Evolutionary conservation across 768 basidiomycete species (phyloP).

Genomic region (Leccinum pellstonianum): DNA sequence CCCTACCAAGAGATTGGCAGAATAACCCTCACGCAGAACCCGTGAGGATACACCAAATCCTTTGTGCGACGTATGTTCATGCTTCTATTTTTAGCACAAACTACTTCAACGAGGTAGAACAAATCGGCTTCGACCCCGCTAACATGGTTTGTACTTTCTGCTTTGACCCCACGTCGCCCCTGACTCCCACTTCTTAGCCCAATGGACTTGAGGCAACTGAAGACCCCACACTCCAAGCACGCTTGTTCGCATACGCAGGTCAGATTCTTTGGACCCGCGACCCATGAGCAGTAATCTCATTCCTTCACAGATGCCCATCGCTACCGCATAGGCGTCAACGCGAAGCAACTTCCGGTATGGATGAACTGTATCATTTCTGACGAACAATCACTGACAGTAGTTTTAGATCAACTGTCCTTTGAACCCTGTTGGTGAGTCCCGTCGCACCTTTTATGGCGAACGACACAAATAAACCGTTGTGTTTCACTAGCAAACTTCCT

Average conservation of each 20-base stretch:
- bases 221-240: conserved; percentile 58
- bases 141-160: conserved; percentile 38
- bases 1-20: conserved; percentile 37
- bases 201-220: conserved; percentile 47
- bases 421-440: conserved; percentile 35
- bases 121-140: conserved; percentile 41
- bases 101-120: too few species aligned
- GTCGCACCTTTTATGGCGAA: too few species aligned
- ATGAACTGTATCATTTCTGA: not conserved
- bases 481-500: conserved; percentile 36
- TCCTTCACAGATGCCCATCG: conserved; percentile 35
- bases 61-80: not conserved
- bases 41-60: conserved; percentile 17
- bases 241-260: conserved; percentile 58
- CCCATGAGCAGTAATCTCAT: not conserved
- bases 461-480: not conserved
- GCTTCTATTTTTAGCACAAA: too few species aligned
- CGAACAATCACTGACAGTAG: not conserved
- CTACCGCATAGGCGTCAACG: conserved; percentile 39
- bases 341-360: conserved; percentile 37
- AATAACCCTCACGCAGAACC: conserved; percentile 40
- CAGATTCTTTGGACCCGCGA: conserved; percentile 3
- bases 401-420: conserved; percentile 37
- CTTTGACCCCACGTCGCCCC: not conserved
- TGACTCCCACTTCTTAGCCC: conserved; percentile 5